A percentile compares a stretch with the other conserved stretches of the same genome.
These are phyloP conservation scores for Mycena sp. DNA, from an alignment of 1,284 basidiomycete species.

Conservation along the genomic window DNA sequence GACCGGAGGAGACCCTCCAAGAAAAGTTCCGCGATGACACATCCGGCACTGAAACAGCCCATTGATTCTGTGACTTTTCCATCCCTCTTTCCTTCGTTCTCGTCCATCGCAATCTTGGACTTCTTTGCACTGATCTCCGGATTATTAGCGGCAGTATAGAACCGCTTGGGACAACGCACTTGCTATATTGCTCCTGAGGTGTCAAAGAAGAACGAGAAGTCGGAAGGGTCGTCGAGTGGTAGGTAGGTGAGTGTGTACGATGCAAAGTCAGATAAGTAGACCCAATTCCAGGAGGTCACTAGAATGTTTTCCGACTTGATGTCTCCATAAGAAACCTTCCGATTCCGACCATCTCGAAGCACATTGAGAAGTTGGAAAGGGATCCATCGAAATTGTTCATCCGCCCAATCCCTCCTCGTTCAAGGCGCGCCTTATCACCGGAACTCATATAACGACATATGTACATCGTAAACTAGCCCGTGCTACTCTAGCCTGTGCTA, in stretches of 20 bases:
- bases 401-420: too few relatives aligned
- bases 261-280: slow-evolving; percentile 97
- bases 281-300: slow-evolving; percentile 95
- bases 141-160: slow-evolving; percentile 81
- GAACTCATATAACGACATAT: too few relatives aligned
- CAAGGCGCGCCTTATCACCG: too few relatives aligned
- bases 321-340: slow-evolving; percentile 93
- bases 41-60: slow-evolving; percentile 97
- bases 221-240: slow-evolving; percentile 95
- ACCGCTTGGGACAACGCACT: slow-evolving; percentile 98
- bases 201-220: slow-evolving; percentile 99
- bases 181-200: slow-evolving; percentile 96
- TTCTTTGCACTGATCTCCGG: slow-evolving; percentile 78
- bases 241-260: slow-evolving; percentile 97
- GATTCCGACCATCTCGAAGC: slow-evolving; percentile 83
- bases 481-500: too few relatives aligned
- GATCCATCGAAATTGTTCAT: too few relatives aligned
- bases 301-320: slow-evolving; percentile 99
- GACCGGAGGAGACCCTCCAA: too few relatives aligned
- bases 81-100: slow-evolving; percentile 63
- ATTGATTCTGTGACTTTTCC: slow-evolving; percentile 93
- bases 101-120: slow-evolving; percentile 57
- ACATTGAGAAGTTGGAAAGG: slow-evolving; percentile 93
- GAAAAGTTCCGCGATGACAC: slow-evolving; percentile 96
- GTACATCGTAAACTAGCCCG: too few relatives aligned